Evolutionary conservation across 2,329 filamentous ascomycete species (phyloP).

Genomic region (Penicillium expansum): DNA sequence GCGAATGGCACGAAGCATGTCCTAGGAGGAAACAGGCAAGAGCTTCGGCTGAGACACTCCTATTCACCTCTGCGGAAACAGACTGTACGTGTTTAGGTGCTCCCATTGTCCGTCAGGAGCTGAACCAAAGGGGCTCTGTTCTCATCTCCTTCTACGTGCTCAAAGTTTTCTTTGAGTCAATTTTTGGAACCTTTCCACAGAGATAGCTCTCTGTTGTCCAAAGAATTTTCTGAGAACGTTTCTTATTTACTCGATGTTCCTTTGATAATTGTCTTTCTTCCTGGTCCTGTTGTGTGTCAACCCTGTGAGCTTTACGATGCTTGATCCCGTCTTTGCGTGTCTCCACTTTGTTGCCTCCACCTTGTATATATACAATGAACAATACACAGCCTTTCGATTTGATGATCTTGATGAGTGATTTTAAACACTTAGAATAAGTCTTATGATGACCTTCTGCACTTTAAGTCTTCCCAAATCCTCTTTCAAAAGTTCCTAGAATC

Average conservation of each 20-base stretch:
- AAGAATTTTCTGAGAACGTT: not conserved
- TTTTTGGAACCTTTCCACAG: not conserved
- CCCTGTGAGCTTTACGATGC: not conserved
- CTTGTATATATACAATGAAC: not conserved
- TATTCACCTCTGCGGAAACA: not conserved
- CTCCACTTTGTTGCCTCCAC: not conserved
- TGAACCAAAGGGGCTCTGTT: not conserved
- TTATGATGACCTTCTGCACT: no score
- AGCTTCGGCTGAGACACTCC: no score
- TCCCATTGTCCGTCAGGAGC: not conserved
- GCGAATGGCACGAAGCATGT: not conserved
- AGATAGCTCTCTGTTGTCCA: not conserved
- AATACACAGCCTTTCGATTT: not conserved
- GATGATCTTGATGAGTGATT: not conserved
- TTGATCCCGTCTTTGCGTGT: not conserved
- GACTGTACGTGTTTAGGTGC: not conserved
- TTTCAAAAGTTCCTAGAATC: no score
- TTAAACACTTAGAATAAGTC: not conserved
- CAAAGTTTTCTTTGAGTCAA: not conserved
- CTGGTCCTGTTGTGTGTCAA: not conserved
- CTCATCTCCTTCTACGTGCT: not conserved
- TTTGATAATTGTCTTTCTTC: not conserved
- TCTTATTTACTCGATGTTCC: not conserved
- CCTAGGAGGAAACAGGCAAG: no score
- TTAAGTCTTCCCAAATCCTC: not conserved